These are phyloP conservation scores for Trichosporon coremiiforme DNA, from an alignment of 1,284 basidiomycete species.

Conservation along the genomic window DNA sequence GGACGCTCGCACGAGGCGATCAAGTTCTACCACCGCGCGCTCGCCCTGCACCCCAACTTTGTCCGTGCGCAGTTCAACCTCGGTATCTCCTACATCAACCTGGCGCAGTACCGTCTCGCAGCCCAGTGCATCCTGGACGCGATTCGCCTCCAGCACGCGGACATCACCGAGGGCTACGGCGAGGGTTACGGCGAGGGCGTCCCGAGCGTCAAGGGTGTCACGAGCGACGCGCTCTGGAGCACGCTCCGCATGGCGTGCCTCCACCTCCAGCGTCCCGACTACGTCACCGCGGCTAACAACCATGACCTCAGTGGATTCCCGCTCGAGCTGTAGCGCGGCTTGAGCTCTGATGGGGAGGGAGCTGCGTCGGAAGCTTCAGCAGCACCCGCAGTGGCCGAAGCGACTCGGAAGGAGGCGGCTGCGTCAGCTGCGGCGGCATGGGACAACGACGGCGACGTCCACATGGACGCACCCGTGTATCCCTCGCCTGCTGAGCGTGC, in stretches of 20 bases:
- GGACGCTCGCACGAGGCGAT: conserved; percentile 82
- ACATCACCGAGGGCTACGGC: conserved; percentile 63
- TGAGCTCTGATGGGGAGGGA: background rate
- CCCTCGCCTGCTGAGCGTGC: background rate
- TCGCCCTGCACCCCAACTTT: conserved; percentile 88
- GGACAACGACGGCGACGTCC: background rate
- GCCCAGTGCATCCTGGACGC: conserved; percentile 83
- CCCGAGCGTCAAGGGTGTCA: conserved; percentile 63
- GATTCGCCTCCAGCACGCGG: conserved; percentile 78
- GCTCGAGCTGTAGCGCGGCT: conserved; percentile 27
- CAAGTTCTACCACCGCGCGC: conserved; percentile 83
- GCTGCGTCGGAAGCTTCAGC: background rate
- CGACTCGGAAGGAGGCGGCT: background rate
- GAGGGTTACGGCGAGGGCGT: conserved; percentile 39
- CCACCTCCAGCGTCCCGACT: conserved; percentile 55
- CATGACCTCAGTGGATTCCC: conserved; percentile 31
- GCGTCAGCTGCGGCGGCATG: too few species aligned
- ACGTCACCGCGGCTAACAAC: conserved; percentile 29
- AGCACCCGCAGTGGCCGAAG: background rate
- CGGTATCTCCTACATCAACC: conserved; percentile 85
- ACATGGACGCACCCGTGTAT: conserved; percentile 2
- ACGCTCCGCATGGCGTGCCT: conserved; percentile 76
- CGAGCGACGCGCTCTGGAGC: conserved; percentile 77
- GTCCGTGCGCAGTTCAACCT: conserved; percentile 91
- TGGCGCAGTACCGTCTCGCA: conserved; percentile 80